A percentile compares a stretch with the other conserved stretches of the same genome.
phyloP scores from a whole-genome alignment of 1,139 yeast species.

The Hansenula sp. region DNA sequence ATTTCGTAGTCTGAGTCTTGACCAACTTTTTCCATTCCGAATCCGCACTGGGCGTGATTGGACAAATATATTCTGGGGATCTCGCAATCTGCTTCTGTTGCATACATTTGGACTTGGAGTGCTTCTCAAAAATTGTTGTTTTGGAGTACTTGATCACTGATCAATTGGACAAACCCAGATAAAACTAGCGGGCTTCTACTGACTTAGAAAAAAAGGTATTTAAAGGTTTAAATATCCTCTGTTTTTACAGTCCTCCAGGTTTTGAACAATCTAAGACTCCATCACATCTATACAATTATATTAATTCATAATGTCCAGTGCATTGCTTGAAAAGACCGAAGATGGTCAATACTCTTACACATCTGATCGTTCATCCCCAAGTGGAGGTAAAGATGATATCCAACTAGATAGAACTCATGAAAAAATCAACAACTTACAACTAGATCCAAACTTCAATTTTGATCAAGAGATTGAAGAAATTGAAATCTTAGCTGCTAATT shows the following conservation, averaged over 20 bases:
- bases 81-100: too few relatives aligned
- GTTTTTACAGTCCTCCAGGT: not conserved
- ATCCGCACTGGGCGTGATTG: too few relatives aligned
- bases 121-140: too few relatives aligned
- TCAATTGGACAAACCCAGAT: too few relatives aligned
- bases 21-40: too few relatives aligned
- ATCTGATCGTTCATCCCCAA: not conserved
- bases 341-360: conserved; percentile 1
- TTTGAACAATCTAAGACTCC: not conserved
- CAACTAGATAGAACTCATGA: conserved; percentile 11
- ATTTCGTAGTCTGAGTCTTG: too few relatives aligned
- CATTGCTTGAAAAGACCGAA: not conserved
- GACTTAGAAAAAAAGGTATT: too few relatives aligned
- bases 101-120: too few relatives aligned
- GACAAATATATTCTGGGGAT: too few relatives aligned
- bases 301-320: not conserved
- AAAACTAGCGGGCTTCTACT: too few relatives aligned
- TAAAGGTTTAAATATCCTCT: too few relatives aligned
- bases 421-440: conserved; percentile 11
- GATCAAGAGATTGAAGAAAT: conserved; percentile 21
- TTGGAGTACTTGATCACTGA: too few relatives aligned
- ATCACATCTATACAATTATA: not conserved
- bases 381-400: not conserved
- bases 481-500: conserved; percentile 18
- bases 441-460: conserved; percentile 15